Percentiles rank a stretch among this genome's conserved stretches.
These are phyloP conservation scores for Microcyclosporella mali DNA, from an alignment of 2,329 filamentous ascomycete genomes.

Conservation along the genomic window DNA sequence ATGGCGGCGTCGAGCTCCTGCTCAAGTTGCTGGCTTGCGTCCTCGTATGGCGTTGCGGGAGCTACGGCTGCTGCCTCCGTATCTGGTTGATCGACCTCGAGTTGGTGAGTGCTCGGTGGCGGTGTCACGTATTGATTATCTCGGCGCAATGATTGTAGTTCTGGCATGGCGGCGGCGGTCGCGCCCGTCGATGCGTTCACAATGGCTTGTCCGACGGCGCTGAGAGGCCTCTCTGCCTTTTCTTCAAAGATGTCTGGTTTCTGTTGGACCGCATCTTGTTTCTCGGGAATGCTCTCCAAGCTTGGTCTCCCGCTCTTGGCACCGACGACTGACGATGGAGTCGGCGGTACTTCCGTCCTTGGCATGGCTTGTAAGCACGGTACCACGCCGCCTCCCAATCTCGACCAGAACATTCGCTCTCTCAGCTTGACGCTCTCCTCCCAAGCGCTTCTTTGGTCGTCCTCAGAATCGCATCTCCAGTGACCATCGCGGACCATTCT, in stretches of 20 bases:
- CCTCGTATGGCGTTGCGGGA: slow-evolving; percentile 17
- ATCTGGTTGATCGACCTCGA: slow-evolving; percentile 1
- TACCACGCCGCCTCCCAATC: slow-evolving; percentile 84
- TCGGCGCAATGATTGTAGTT: slow-evolving; percentile 3
- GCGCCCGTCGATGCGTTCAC: slow-evolving; percentile 7
- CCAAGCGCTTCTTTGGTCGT: slow-evolving; percentile 83
- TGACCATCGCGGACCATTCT: slow-evolving; percentile 89
- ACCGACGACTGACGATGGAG: slow-evolving; percentile 11
- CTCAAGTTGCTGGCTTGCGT: slow-evolving; percentile 16
- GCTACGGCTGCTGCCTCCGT: slow-evolving; percentile 6
- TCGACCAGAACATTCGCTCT: slow-evolving; percentile 95
- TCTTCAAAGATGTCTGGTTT: slow-evolving; percentile 4
- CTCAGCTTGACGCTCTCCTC: slow-evolving; percentile 85
- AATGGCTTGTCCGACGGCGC: slow-evolving; percentile 8
- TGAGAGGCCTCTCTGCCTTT: slow-evolving; percentile 6
- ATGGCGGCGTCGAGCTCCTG: slow-evolving; percentile 3
- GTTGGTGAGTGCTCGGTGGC: slow-evolving; percentile 1
- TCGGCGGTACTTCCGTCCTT: slow-evolving; percentile 8
- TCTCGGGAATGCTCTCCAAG: slow-evolving; percentile 20
- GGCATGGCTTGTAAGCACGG: slow-evolving; percentile 45
- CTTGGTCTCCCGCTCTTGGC: slow-evolving; percentile 12
- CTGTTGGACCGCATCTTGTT: neutral
- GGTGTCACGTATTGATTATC: slow-evolving; percentile 6
- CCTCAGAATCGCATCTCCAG: slow-evolving; percentile 75
- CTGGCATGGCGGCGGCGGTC: slow-evolving; percentile 4